Conservation (phyloP, 164 flowering plant genomes). For the Nelumbo lutea region DNA sequence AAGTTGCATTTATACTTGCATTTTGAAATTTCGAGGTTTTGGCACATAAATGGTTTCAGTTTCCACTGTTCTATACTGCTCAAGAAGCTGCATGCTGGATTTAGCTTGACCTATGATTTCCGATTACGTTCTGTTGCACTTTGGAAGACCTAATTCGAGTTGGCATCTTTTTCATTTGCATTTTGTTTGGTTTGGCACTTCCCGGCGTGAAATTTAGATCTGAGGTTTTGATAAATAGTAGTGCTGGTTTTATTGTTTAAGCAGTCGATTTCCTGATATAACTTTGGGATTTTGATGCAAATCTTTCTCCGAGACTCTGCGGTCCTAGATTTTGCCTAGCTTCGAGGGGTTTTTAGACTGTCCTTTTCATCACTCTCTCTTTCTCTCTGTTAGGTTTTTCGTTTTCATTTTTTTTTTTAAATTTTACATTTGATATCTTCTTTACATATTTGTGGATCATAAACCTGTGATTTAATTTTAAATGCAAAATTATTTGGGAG, state of each 20-base stretch:
- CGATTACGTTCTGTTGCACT: background rate
- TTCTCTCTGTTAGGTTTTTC: too few species aligned
- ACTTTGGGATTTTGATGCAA: background rate
- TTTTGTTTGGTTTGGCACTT: background rate
- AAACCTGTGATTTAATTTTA: too few species aligned
- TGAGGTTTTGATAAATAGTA: background rate
- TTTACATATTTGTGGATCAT: too few species aligned
- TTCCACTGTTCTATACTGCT: background rate
- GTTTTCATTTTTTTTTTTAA: too few species aligned
- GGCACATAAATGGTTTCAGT: background rate
- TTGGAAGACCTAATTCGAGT: background rate
- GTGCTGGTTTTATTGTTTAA: background rate
- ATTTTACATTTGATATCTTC: too few species aligned
- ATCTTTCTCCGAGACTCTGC: background rate
- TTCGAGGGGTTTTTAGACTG: background rate
- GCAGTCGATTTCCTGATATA: conserved; percentile 3
- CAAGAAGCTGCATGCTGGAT: conserved; percentile 6
- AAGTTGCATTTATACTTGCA: background rate
- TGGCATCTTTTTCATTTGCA: background rate
- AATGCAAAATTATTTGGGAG: too few species aligned
- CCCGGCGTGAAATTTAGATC: background rate
- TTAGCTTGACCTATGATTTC: conserved; percentile 1
- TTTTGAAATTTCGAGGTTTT: conserved; percentile 1
- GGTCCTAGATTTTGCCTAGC: background rate
- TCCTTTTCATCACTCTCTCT: too few species aligned